These are phyloP conservation scores for Saccharum hybrid DNA, from an alignment of 202 grass and related monocot species.

Conservation along the genomic window DNA sequence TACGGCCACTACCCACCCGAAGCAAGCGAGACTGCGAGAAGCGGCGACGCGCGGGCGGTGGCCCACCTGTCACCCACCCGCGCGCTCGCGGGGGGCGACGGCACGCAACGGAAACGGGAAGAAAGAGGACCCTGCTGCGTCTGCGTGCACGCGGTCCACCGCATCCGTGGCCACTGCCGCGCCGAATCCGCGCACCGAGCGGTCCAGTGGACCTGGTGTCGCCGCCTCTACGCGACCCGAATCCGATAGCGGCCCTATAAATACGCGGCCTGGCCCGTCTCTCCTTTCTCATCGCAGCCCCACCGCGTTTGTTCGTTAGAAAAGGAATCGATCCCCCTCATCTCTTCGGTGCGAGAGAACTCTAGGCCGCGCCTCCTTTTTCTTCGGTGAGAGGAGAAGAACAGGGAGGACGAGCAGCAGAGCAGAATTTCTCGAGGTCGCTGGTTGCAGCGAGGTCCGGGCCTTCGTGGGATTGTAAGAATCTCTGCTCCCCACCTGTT, in stretches of 20 bases:
- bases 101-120: neutral
- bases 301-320: neutral
- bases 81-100: too few relatives aligned
- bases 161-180: neutral
- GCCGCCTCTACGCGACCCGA: neutral
- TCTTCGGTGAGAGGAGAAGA: neutral
- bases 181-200: neutral
- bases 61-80: neutral
- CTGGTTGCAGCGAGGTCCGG: neutral
- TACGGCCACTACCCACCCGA: neutral
- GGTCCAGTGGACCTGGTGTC: conserved; percentile 42
- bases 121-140: neutral
- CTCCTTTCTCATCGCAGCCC: neutral
- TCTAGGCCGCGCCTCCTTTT: neutral
- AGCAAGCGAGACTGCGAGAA: neutral
- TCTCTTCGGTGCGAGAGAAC: neutral
- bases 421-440: neutral
- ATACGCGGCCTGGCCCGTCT: neutral
- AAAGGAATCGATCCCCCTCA: neutral
- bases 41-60: neutral
- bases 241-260: conserved; percentile 24
- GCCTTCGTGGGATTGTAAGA: conserved; percentile 44
- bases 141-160: conserved; percentile 40
- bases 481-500: neutral
- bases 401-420: neutral